Evolutionary conservation across 805 yeast species (phyloP).

Genomic region (Tetrapisispora taiwanensis): DNA sequence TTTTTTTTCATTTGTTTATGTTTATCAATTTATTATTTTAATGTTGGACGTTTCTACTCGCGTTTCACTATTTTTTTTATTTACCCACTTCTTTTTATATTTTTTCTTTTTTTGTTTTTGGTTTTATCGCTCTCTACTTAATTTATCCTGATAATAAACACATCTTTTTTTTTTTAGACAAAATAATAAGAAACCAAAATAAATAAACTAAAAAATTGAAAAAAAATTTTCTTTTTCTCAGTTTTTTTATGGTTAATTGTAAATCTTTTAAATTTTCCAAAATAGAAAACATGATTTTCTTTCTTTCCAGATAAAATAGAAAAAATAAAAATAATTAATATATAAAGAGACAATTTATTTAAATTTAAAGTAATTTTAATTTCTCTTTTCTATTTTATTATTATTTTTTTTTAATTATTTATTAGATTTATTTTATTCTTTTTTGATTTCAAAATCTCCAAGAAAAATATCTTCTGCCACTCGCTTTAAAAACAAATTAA

Average conservation of each 20-base stretch:
- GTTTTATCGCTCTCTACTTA: not conserved
- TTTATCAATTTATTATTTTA: too few relatives aligned
- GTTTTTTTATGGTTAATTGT: too few relatives aligned
- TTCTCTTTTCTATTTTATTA: not conserved
- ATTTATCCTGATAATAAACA: too few relatives aligned
- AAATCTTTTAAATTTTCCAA: too few relatives aligned
- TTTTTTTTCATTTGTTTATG: not conserved
- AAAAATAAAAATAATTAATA: not conserved
- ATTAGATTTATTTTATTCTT: not conserved
- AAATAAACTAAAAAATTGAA: too few relatives aligned
- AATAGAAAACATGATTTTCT: too few relatives aligned
- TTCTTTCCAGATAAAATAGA: not conserved
- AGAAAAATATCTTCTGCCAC: constrained; percentile 23
- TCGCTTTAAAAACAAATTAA: constrained; percentile 16
- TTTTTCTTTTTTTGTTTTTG: not conserved
- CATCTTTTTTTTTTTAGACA: not conserved
- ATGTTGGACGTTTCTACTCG: too few relatives aligned
- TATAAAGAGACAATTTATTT: constrained; percentile 1
- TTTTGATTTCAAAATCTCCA: constrained; percentile 5
- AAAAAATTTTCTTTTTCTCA: too few relatives aligned
- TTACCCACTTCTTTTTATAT: not conserved
- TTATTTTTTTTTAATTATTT: not conserved
- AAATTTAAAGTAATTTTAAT: not conserved
- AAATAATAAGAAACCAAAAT: not conserved
- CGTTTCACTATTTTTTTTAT: not conserved